Evolutionary conservation across 2,329 filamentous ascomycete genomes (phyloP).

Genomic region (Ophiostoma angusticollis): DNA sequence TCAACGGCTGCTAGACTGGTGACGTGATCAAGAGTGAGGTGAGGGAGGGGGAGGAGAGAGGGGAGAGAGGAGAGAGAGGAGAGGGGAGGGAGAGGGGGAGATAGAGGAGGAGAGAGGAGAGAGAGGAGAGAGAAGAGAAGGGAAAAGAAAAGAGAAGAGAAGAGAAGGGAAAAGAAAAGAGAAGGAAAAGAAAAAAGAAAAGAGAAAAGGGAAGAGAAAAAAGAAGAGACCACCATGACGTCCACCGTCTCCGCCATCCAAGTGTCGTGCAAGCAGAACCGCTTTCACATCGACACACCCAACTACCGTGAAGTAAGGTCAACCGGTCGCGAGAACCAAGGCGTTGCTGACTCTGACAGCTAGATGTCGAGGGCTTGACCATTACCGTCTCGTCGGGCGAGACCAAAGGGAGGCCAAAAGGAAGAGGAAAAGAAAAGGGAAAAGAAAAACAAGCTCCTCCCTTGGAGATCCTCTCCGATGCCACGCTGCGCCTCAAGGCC

Average conservation of each 20-base stretch:
- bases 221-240: slow-evolving; percentile 5
- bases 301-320: slow-evolving; percentile 45
- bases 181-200: not conserved
- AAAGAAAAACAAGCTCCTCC: slow-evolving; percentile 34
- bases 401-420: too few relatives aligned
- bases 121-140: not conserved
- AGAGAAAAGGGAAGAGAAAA: not conserved
- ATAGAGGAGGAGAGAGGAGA: not conserved
- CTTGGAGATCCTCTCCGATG: slow-evolving; percentile 59
- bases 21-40: too few relatives aligned
- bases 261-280: slow-evolving; percentile 54
- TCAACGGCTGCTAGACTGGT: too few relatives aligned
- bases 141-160: not conserved
- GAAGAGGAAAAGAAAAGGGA: slow-evolving; percentile 31
- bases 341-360: too few relatives aligned
- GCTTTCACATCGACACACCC: slow-evolving; percentile 46
- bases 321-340: too few relatives aligned
- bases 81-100: not conserved
- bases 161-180: not conserved
- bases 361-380: slow-evolving; percentile 60
- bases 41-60: too few relatives aligned
- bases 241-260: slow-evolving; percentile 40
- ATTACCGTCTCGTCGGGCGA: slow-evolving; percentile 47
- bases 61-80: too few relatives aligned
- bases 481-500: slow-evolving; percentile 57